Evolutionary conservation across 2,329 filamentous ascomycete species (phyloP).

Genomic region (Aspergillus fumigatiaffinis): DNA sequence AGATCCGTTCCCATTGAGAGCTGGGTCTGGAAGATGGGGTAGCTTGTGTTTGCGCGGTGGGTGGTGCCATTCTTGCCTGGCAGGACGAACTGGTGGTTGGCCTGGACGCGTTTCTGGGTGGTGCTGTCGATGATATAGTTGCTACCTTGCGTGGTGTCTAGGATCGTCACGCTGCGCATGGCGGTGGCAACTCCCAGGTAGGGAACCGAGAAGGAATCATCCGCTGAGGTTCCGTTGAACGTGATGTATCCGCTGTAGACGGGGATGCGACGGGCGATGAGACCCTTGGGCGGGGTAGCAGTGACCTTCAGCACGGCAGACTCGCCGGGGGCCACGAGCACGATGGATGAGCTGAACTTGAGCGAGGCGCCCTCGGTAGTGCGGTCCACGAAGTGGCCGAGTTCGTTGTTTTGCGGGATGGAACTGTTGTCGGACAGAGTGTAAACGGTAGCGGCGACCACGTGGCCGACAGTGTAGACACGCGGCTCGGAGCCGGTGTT

Average conservation of each 20-base stretch:
- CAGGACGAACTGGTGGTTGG: too few relatives aligned
- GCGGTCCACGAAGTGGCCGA: too few relatives aligned
- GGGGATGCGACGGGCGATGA: too few relatives aligned
- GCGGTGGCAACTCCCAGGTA: slow-evolving; percentile 28
- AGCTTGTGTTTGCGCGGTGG: slow-evolving; percentile 7
- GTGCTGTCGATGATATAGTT: too few relatives aligned
- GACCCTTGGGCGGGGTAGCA: too few relatives aligned
- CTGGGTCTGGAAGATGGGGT: slow-evolving; percentile 10
- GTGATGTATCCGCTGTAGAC: slow-evolving; percentile 8
- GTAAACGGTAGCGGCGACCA: slow-evolving; percentile 51
- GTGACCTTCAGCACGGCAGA: too few relatives aligned
- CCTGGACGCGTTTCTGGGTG: too few relatives aligned
- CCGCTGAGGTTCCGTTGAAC: slow-evolving; percentile 17
- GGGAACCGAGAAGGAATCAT: slow-evolving; percentile 18
- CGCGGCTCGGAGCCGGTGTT: slow-evolving; percentile 51
- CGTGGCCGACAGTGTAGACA: slow-evolving; percentile 52
- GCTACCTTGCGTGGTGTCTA: slow-evolving; percentile 1
- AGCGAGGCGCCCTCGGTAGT: too few relatives aligned
- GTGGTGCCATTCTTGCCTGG: too few relatives aligned
- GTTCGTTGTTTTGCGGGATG: too few relatives aligned
- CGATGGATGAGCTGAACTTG: too few relatives aligned
- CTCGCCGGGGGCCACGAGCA: too few relatives aligned
- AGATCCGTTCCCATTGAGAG: slow-evolving; percentile 15
- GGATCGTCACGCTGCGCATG: slow-evolving; percentile 15
- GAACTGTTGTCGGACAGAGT: slow-evolving; percentile 35